Percentiles rank a stretch among this genome's conserved stretches.
Conservation (phyloP, 2,329 filamentous ascomycete genomes). For the Aspergillus sp. region DNA sequence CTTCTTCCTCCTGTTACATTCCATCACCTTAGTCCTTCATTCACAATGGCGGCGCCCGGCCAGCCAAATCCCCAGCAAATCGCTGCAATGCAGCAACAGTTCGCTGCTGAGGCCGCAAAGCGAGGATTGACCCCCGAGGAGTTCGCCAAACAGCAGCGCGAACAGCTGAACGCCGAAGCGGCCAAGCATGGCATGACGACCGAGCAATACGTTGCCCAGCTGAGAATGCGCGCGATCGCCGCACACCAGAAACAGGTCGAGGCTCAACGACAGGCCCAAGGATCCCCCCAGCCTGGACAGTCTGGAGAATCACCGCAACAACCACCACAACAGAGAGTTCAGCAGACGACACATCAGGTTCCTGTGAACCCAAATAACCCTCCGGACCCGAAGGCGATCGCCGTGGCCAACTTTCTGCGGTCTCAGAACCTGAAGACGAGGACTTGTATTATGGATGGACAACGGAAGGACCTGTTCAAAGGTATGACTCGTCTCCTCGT, state of each 20-base stretch:
- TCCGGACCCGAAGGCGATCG: constrained; percentile 83
- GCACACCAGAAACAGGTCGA: constrained; percentile 40
- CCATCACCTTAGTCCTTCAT: background rate
- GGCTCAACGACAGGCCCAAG: constrained; percentile 37
- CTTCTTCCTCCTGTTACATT: constrained; percentile 9
- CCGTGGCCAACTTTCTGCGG: constrained; percentile 83
- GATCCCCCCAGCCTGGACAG: constrained; percentile 29
- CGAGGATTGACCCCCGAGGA: constrained; percentile 81
- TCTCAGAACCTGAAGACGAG: constrained; percentile 82
- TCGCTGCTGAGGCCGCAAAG: constrained; percentile 79
- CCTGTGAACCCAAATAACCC: constrained; percentile 55
- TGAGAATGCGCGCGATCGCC: constrained; percentile 48
- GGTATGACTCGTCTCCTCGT: constrained; percentile 51
- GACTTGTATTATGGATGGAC: constrained; percentile 90
- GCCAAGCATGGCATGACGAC: constrained; percentile 53
- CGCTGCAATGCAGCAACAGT: constrained; percentile 75
- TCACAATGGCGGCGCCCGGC: constrained; percentile 38
- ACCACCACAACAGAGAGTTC: constrained; percentile 22
- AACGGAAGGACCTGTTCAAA: constrained; percentile 97
- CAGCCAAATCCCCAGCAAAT: constrained; percentile 80
- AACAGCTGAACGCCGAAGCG: constrained; percentile 46
- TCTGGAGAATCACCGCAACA: constrained; percentile 40
- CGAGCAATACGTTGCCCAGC: constrained; percentile 48
- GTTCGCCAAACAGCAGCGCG: constrained; percentile 66
- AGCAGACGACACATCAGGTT: constrained; percentile 46